Base-by-base conservation (phyloP, 2,329 filamentous ascomycete genomes). In the Talaromyces sp. region DNA sequence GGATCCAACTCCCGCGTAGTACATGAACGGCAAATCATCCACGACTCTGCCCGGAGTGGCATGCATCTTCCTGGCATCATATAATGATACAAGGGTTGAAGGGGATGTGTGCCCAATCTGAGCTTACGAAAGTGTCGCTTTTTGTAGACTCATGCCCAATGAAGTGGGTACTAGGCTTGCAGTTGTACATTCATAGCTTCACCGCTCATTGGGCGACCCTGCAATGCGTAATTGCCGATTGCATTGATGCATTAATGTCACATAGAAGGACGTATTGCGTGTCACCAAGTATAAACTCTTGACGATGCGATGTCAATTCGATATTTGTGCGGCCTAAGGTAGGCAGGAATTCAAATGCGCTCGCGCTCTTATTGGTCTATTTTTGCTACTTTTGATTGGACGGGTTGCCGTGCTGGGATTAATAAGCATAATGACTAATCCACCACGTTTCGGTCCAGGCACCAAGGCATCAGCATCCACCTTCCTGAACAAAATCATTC, bases 101-200 rank as follows among this genome's bases (percentile, higher is more conserved):
- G 31, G 33, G 9, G 52, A 61, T 61, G 45, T 49, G 31, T 61
- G 59, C 59, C 59, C 59, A 52, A 61, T 59, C 45, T 61, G 45
- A 52, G 19, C 22, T 52, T 27, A 19, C 33, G 39, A 27, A 35
- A 43, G 3, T n/a, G 13, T n/a, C 22, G 17, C 11, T 35, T 19
- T 52, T 61, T 37, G 58, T 22, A 49, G 41, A 39, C 10, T 61
- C 33, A 41, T 61, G 59, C 59, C 59, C 59, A 61, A 61, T 52
- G 31, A 35, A 33, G 58, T 61, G 58, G 58, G 43, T 41, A 39
- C 56, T n/a, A 17, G 15, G 31, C 27, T 37, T 45, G 59, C 13
- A 61, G 59, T 27, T 39, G 22, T 50, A 52, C 43, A 43, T 22
- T 41, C 17, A 4, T 27, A 59, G 45, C 17, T 27, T 27, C 56